Conservation (phyloP, 1,284 basidiomycete species). For the Lentinus polychrous region DNA sequence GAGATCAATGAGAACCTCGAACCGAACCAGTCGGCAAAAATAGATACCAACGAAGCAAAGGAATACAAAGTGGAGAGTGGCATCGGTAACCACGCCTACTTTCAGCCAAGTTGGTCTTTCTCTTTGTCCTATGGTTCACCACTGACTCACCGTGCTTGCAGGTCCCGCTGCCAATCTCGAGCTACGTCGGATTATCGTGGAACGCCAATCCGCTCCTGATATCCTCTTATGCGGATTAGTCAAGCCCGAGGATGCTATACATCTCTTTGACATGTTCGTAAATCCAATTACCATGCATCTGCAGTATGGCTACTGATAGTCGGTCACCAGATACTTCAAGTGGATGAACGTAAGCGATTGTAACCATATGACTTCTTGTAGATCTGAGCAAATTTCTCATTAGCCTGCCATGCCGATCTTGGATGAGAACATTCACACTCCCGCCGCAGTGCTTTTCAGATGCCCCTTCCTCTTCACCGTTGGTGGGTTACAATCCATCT, state of each 20-base stretch:
- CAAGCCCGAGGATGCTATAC: conserved; percentile 33
- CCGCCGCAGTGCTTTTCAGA: conserved; percentile 28
- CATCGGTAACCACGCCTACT: conserved; percentile 23
- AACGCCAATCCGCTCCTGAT: conserved; percentile 35
- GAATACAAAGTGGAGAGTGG: conserved; percentile 14
- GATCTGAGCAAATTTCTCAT: conserved; percentile 17
- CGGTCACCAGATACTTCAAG: conserved; percentile 26
- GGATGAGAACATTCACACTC: conserved; percentile 32
- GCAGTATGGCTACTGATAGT: background rate
- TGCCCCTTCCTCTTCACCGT: conserved; percentile 35
- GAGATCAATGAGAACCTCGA: conserved; percentile 12
- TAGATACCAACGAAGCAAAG: conserved; percentile 1
- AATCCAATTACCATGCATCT: conserved; percentile 3
- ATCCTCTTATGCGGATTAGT: conserved; percentile 38
- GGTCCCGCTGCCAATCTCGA: conserved; percentile 27
- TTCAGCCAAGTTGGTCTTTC: conserved; percentile 20
- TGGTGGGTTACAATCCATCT: conserved; percentile 18
- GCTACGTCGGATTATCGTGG: conserved; percentile 36
- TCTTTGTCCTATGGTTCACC: background rate
- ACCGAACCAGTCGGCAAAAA: background rate
- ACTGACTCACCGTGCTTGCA: conserved; percentile 5
- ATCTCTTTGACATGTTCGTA: conserved; percentile 40
- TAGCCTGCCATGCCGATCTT: conserved; percentile 29
- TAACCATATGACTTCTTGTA: conserved; percentile 47
- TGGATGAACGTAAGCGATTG: conserved; percentile 37